A percentile compares a stretch with the other conserved stretches of the same genome.
phyloP scores from a whole-genome alignment of 2,329 filamentous ascomycete species.

The Penicillium olsonii region DNA sequence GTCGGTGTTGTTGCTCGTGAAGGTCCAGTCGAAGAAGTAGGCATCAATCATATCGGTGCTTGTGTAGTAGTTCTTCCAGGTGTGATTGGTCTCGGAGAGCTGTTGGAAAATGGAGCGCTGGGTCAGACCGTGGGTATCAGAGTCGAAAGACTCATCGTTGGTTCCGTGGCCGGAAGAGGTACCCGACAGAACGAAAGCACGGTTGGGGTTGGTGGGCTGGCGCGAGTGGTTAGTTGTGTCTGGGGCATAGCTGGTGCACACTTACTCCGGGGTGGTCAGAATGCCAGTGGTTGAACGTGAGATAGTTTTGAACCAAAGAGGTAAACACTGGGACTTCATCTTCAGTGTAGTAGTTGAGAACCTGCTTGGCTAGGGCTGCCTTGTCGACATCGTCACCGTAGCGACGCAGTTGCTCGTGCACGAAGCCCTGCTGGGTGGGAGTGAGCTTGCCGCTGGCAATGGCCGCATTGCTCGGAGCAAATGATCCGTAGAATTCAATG shows the following conservation, averaged over 20 bases:
- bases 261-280: constrained; percentile 46
- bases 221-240: constrained; percentile 3
- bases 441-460: constrained; percentile 36
- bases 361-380: constrained; percentile 39
- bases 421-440: constrained; percentile 41
- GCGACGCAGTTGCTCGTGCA: constrained; percentile 43
- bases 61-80: constrained; percentile 40
- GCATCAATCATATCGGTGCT: constrained; percentile 30
- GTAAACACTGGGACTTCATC: constrained; percentile 46
- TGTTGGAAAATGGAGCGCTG: constrained; percentile 45
- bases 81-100: constrained; percentile 32
- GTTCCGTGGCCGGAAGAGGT: constrained; percentile 36
- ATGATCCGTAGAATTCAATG: constrained; percentile 47
- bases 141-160: constrained; percentile 33
- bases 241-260: constrained; percentile 8
- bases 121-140: constrained; percentile 25
- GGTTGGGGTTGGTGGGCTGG: constrained; percentile 49
- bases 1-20: constrained; percentile 26
- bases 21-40: constrained; percentile 39
- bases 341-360: constrained; percentile 50
- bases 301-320: constrained; percentile 43
- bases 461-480: constrained; percentile 39
- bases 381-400: constrained; percentile 35
- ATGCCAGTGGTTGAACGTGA: constrained; percentile 50
- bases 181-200: constrained; percentile 32